phyloP scores from a whole-genome alignment of 2,329 filamentous ascomycete genomes.

The Cytospora piceicola region DNA sequence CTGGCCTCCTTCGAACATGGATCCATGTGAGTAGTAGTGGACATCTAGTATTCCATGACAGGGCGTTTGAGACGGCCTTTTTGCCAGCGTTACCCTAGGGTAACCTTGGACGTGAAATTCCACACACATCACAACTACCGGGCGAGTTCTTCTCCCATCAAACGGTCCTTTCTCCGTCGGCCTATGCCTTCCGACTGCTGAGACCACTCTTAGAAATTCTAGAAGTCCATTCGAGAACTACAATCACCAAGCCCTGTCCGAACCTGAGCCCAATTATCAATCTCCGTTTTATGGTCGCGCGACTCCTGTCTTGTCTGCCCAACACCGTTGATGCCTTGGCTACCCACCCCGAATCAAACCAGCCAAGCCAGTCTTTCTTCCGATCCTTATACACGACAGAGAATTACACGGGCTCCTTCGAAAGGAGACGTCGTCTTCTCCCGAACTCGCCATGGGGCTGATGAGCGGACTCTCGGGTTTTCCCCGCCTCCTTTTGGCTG shows the following conservation, averaged over 20 bases:
- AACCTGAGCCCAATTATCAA: background rate
- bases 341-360: background rate
- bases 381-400: background rate
- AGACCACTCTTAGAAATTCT: background rate
- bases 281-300: background rate
- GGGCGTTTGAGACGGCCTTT: background rate
- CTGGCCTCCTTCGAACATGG: background rate
- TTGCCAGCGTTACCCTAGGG: background rate
- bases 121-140: background rate
- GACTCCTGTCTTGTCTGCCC: background rate
- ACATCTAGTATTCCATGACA: background rate
- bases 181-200: background rate
- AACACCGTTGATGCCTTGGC: background rate
- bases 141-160: background rate
- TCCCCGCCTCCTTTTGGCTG: conserved; percentile 33
- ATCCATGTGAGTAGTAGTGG: background rate
- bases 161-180: background rate
- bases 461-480: conserved; percentile 31
- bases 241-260: background rate
- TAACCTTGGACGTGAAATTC: background rate
- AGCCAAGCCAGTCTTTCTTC: background rate
- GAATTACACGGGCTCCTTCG: background rate
- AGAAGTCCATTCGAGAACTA: background rate
- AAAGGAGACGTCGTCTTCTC: background rate
- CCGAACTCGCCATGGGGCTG: conserved; percentile 31